Base-by-base conservation (phyloP, 2,329 filamentous ascomycete species). In the Xylariomycetidae sp. region DNA sequence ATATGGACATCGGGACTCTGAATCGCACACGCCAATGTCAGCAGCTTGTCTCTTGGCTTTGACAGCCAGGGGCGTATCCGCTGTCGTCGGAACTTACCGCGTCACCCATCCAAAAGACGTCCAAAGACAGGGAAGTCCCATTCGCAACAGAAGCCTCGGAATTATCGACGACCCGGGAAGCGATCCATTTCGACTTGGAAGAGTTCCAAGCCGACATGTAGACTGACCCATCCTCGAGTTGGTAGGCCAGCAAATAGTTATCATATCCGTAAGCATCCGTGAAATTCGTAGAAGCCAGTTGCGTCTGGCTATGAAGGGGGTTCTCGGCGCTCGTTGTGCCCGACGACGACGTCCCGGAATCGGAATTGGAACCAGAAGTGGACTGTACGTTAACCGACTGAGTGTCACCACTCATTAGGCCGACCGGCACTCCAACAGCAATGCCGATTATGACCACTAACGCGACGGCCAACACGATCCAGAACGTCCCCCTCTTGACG, bases 131-230 rank as follows among this genome's bases (percentile, higher is more conserved):
- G 8, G 45, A 32, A 6, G 47, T 50, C 13, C 42, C 43, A 17
- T 41, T 26, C 28, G 15, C 29, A 4, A 50, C 39, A 6, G 35
- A 15, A 37, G 43, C 29, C 23, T 44, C 23, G 30, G 34, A 48
- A 7, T 47, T 49, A 26, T 54, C 48, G 10, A 49, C 40, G 15
- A 55, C 31, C 9, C 44, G 44, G 17, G 52, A 54, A 12, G 41
- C 44, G 10, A 53, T 38, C 52, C 52, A 55, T 13, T 39, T 34
- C 4, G 38, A 39, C 4, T 37, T 32, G 8, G 48, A 50, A 18
- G 50, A 45, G 35, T 54, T 54, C 39, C 42, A 55, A 4, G 52
- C 39, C 1, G 52, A 55, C 25, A 55, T 34, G 25, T 47, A 43
- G 15, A 55, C 39, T 7, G 49, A 48, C 10, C 34, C 36, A 27